Percentiles rank a stretch among this genome's conserved stretches.
These are phyloP conservation scores for Trematosphaeria pertusa DNA, from an alignment of 2,329 filamentous ascomycete species.

Conservation along the genomic window DNA sequence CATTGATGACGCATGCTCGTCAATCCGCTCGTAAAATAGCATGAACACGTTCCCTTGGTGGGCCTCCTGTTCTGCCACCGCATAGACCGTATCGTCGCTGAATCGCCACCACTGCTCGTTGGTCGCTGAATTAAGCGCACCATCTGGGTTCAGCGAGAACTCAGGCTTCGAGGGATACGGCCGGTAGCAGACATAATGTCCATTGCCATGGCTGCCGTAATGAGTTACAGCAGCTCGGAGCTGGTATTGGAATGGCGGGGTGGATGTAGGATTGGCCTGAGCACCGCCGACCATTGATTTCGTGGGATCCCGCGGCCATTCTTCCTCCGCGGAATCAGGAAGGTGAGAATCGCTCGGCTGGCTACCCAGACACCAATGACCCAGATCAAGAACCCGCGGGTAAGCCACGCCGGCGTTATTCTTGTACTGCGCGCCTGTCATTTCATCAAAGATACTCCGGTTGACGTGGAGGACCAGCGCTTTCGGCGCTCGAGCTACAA, in stretches of 20 bases:
- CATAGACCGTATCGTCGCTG: constrained; percentile 84
- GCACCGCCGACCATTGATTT: constrained; percentile 75
- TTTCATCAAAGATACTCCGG: constrained; percentile 87
- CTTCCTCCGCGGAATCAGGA: constrained; percentile 58
- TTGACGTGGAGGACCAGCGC: constrained; percentile 89
- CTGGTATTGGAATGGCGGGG: constrained; percentile 65
- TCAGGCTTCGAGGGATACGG: constrained; percentile 61
- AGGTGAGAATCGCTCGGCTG: constrained; percentile 32
- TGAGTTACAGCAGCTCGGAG: constrained; percentile 87
- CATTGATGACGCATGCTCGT: constrained; percentile 52
- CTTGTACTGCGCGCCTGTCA: constrained; percentile 79
- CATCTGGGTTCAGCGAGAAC: constrained; percentile 14
- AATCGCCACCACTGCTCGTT: constrained; percentile 81
- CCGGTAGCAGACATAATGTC: constrained; percentile 92
- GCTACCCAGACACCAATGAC: constrained; percentile 83
- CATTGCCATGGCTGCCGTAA: constrained; percentile 89
- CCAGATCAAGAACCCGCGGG: constrained; percentile 75
- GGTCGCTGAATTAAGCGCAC: constrained; percentile 30
- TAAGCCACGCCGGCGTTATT: constrained; percentile 83
- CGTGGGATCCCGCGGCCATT: constrained; percentile 73
- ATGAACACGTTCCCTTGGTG: constrained; percentile 88
- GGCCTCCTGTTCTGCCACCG: constrained; percentile 75
- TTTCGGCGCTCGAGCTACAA: constrained; percentile 81
- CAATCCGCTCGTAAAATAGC: constrained; percentile 84
- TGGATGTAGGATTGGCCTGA: constrained; percentile 43